Base-by-base conservation (phyloP, 805 yeast genomes). In the Pichia ethanolica region DNA sequence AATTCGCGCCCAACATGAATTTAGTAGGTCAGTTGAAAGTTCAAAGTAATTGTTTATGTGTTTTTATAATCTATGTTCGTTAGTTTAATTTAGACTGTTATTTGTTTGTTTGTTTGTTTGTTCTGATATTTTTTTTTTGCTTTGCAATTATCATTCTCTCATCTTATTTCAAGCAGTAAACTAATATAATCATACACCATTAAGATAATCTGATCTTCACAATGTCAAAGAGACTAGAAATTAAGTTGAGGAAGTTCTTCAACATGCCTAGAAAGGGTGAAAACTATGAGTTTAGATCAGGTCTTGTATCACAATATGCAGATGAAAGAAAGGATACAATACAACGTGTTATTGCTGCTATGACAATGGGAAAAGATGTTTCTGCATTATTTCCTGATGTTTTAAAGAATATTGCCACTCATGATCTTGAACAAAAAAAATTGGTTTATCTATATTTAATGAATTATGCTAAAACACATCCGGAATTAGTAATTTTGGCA, bases 301-400 rank as follows among this genome's bases (percentile, higher is more conserved):
- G 97, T 1, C 75, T 93, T 47, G 97, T 90, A 5, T 89, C 97
- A 8, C 97, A 89, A 69, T 93, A 88, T 68, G 95, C 97, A 28
- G 83, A 80, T 56, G 98, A 95, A 62, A 77, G 97, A 52, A 93
- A 93, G 65, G 99, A 93, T 66, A 95, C 99, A 14, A 93, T 93
- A 57, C 96, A 91, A 69, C 78, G 96, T 52, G 96, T 95, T 25
- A 93, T 93, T 62, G 95, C 93, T 50, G 98, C 97, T 52, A 93
- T 93, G 99, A 93, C 99, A 0, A 79, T 89, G 33, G 98, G 98
- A 10, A 93, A 93, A 63, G 99, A 93, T 66, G 98, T 93, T 27
- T 86, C 96, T 20, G 81, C 95, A 2, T 72, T 93, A 48, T 93
- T 93, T 59, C 99, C 99, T 2, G 98, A 93, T 66, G 95, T 93